Conservation (phyloP, 2,329 filamentous ascomycete genomes). For the Diaporthe sp. region DNA sequence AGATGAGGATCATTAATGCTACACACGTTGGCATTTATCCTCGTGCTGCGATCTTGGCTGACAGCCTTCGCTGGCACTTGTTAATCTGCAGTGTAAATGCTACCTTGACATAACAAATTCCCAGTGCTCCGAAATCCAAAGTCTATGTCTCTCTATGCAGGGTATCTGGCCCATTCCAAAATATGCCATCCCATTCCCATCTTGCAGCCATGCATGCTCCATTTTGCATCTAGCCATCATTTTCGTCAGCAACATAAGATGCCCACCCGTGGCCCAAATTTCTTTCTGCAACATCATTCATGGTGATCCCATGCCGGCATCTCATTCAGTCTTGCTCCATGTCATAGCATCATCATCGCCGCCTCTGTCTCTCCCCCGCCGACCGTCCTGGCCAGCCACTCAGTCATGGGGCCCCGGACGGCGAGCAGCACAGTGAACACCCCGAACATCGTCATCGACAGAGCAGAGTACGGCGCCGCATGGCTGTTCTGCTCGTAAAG, state of each 20-base stretch:
- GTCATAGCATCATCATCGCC: slow-evolving; percentile 38
- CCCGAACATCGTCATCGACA: slow-evolving; percentile 71
- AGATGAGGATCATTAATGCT: background rate
- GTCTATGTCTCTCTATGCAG: slow-evolving; percentile 35
- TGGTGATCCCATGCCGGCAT: background rate
- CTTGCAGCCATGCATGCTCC: background rate
- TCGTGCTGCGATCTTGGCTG: background rate
- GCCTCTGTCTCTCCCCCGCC: background rate
- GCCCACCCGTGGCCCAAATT: background rate
- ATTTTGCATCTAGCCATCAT: background rate
- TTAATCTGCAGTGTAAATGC: slow-evolving; percentile 5
- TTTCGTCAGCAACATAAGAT: background rate
- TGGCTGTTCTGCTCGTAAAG: slow-evolving; percentile 67
- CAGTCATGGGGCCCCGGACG: slow-evolving; percentile 61
- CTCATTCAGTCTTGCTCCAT: background rate
- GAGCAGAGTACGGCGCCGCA: slow-evolving; percentile 68
- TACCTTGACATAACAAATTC: background rate
- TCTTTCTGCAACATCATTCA: background rate
- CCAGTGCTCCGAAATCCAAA: background rate
- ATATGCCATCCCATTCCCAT: background rate
- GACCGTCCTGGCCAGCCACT: slow-evolving; percentile 54
- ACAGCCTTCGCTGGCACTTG: background rate
- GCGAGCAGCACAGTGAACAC: slow-evolving; percentile 69
- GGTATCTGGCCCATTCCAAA: slow-evolving; percentile 19
- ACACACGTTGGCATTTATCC: slow-evolving; percentile 2